These are phyloP conservation scores for Comarum palustre DNA, from an alignment of 306 rosid genomes.

Conservation along the genomic window DNA sequence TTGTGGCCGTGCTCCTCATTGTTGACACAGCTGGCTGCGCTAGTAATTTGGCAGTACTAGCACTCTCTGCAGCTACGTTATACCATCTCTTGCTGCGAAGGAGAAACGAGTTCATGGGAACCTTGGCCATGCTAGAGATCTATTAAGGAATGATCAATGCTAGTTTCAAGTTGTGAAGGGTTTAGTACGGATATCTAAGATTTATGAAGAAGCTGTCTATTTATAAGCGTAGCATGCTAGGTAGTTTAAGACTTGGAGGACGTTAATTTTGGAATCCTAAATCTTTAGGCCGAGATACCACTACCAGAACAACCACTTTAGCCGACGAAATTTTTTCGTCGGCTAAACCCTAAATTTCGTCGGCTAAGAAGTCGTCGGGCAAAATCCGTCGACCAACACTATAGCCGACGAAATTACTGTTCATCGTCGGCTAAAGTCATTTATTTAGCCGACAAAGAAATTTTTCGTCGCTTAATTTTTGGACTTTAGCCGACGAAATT, in stretches of 20 bases:
- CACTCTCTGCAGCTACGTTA: conserved; percentile 19
- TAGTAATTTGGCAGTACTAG: neutral
- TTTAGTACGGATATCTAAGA: neutral
- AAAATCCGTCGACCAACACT: too few species aligned
- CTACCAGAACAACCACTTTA: too few species aligned
- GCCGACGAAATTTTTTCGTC: too few species aligned
- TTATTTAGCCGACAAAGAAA: too few species aligned
- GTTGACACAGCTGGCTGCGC: conserved; percentile 7
- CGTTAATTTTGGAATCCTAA: conserved; percentile 5
- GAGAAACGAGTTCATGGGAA: conserved; percentile 11
- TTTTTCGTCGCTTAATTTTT: too few species aligned
- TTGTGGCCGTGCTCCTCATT: conserved; percentile 2
- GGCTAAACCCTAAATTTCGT: too few species aligned
- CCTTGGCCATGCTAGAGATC: conserved; percentile 29
- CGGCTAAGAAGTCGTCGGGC: too few species aligned
- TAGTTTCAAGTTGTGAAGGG: neutral
- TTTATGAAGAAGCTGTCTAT: neutral
- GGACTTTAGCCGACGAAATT: too few species aligned
- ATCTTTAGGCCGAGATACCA: too few species aligned
- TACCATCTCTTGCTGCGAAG: conserved; percentile 27
- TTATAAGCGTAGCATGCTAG: neutral
- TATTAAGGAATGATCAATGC: neutral
- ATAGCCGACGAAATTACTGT: too few species aligned
- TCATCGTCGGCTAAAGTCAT: too few species aligned
- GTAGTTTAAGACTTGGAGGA: neutral